These are phyloP conservation scores for Striga asiatica DNA, from an alignment of 257 asterid species.

Conservation along the genomic window DNA sequence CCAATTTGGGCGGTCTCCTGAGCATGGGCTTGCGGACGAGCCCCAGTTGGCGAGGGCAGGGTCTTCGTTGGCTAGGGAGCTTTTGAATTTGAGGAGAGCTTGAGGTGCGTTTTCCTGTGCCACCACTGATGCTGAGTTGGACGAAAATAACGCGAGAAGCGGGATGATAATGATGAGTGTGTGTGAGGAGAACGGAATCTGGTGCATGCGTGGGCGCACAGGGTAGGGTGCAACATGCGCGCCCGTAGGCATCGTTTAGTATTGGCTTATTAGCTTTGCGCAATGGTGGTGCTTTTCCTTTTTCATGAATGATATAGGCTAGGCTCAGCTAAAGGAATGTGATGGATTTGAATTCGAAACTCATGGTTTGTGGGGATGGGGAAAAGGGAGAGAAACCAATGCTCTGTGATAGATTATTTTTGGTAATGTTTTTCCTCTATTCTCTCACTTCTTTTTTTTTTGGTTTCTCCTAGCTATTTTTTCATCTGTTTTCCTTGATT, in stretches of 20 bases:
- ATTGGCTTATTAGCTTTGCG: too few species aligned
- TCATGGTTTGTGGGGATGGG: slow-evolving; percentile 1
- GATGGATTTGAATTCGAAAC: slow-evolving; percentile 1
- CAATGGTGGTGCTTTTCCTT: too few species aligned
- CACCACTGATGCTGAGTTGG: neutral
- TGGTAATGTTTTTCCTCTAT: neutral
- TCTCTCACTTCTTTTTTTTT: neutral
- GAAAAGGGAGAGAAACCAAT: neutral
- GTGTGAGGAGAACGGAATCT: too few species aligned
- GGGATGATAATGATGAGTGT: slow-evolving; percentile 16
- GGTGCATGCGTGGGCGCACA: slow-evolving; percentile 35
- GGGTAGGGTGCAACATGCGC: slow-evolving; percentile 35
- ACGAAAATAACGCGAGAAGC: neutral
- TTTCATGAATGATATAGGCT: too few species aligned
- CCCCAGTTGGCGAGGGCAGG: slow-evolving; percentile 43
- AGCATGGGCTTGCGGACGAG: slow-evolving; percentile 41
- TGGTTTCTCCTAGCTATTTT: neutral
- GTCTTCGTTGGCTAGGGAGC: slow-evolving; percentile 25
- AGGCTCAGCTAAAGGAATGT: neutral
- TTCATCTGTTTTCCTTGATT: slow-evolving; percentile 15
- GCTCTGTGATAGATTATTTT: neutral
- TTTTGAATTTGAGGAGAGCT: slow-evolving; percentile 48
- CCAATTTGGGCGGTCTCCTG: slow-evolving; percentile 39
- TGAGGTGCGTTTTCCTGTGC: slow-evolving; percentile 13
- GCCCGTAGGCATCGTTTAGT: slow-evolving; percentile 51